Conservation (phyloP, 1,139 yeast genomes). For the Taphrina populina region DNA sequence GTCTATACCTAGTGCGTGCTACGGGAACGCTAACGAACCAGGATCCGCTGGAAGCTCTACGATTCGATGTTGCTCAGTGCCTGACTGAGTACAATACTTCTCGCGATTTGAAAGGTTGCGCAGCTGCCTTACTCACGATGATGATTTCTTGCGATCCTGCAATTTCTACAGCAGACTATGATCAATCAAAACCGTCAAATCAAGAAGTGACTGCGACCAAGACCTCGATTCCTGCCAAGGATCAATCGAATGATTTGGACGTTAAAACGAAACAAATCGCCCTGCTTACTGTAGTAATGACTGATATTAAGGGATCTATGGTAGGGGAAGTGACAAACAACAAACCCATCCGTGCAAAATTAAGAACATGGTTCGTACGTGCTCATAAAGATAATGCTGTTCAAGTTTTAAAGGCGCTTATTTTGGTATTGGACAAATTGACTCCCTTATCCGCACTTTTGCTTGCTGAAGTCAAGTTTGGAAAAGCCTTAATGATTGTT, state of each 20-base stretch:
- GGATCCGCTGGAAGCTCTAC: slow-evolving; percentile 24
- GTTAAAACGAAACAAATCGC: slow-evolving; percentile 14
- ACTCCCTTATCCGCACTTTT: slow-evolving; percentile 9
- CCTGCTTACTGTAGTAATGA: slow-evolving; percentile 13
- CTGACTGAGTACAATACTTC: slow-evolving; percentile 27
- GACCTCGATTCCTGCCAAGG: background rate
- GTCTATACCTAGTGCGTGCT: background rate
- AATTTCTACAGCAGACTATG: background rate
- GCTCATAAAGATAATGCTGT: slow-evolving; percentile 21
- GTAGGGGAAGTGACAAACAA: slow-evolving; percentile 13
- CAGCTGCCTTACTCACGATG: slow-evolving; percentile 20
- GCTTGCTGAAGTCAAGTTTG: slow-evolving; percentile 29
- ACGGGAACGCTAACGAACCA: background rate
- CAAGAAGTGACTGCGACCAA: background rate
- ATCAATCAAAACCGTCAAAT: background rate
- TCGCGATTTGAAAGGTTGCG: slow-evolving; percentile 32
- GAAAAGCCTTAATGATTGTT: slow-evolving; percentile 23
- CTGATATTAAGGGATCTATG: slow-evolving; percentile 27
- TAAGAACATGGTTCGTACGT: slow-evolving; percentile 29
- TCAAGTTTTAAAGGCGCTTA: slow-evolving; percentile 13
- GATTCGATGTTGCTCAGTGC: slow-evolving; percentile 30
- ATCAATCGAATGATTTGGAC: background rate
- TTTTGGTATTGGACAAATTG: slow-evolving; percentile 17
- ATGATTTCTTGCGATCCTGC: slow-evolving; percentile 28
- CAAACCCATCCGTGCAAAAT: slow-evolving; percentile 23